These are phyloP conservation scores for Malania oleifera DNA, from an alignment of 164 flowering plant species.

Conservation along the genomic window DNA sequence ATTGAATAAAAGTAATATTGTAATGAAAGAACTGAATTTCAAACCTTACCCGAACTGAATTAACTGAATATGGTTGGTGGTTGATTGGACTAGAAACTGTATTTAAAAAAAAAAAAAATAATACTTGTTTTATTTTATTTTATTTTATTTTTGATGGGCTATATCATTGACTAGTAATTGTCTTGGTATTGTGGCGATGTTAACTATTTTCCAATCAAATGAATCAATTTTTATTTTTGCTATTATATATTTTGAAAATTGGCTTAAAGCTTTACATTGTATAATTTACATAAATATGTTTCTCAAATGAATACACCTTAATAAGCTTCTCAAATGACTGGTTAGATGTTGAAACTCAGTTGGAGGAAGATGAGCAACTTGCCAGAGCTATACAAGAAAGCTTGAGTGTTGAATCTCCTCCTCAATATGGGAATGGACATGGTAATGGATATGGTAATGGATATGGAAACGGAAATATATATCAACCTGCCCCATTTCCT, in stretches of 20 bases:
- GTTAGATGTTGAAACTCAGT: constrained; percentile 39
- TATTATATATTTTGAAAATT: neutral
- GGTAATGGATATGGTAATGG: constrained; percentile 20
- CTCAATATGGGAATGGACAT: constrained; percentile 27
- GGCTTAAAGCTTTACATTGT: neutral
- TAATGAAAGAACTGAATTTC: no score
- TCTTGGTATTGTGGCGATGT: no score
- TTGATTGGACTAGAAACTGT: no score
- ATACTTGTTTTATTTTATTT: no score
- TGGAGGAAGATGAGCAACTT: constrained; percentile 84
- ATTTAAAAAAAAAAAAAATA: no score
- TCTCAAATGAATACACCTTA: constrained; percentile 1
- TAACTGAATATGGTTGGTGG: no score
- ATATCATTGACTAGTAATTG: no score
- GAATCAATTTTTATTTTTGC: no score
- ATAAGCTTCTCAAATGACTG: constrained; percentile 4
- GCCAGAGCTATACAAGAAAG: constrained; percentile 88
- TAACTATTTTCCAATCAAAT: neutral
- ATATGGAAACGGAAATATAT: constrained; percentile 28
- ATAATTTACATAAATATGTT: neutral
- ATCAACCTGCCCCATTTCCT: constrained; percentile 48
- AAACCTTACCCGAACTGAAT: no score
- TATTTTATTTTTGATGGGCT: no score
- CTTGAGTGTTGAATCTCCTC: constrained; percentile 53
- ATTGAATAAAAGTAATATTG: no score